These are phyloP conservation scores for Crithidia mellificae DNA, from an alignment of 208 protist species.

Conservation along the genomic window DNA sequence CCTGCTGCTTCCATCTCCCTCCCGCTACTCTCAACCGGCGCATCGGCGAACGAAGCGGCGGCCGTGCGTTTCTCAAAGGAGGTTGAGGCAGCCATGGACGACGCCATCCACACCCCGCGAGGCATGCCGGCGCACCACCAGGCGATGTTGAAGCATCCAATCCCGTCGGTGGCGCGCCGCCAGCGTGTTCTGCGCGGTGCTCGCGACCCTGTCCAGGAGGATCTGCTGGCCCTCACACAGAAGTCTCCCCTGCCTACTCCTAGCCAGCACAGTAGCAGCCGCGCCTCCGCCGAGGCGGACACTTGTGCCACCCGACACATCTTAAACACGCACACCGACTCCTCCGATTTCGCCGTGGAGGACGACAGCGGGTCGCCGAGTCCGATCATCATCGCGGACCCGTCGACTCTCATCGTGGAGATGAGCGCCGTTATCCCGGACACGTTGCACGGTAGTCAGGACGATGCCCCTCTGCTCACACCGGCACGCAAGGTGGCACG, in stretches of 20 bases:
- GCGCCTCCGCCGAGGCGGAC: not conserved
- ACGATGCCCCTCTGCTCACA: not conserved
- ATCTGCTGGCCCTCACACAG: constrained; percentile 13
- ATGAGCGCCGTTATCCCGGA: constrained; percentile 13
- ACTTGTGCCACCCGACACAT: too few species aligned
- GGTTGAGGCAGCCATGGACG: constrained; percentile 34
- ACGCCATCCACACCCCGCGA: not conserved
- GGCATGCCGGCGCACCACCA: not conserved
- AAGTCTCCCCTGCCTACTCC: constrained; percentile 6
- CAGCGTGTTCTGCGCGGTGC: not conserved
- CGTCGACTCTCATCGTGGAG: constrained; percentile 15
- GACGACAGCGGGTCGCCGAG: not conserved
- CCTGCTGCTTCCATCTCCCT: too few species aligned
- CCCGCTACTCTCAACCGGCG: too few species aligned
- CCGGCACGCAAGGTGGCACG: constrained; percentile 3
- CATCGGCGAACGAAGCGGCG: not conserved
- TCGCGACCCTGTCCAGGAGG: constrained; percentile 13
- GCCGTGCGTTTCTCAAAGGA: constrained; percentile 12
- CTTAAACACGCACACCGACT: not conserved
- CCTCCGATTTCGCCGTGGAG: not conserved
- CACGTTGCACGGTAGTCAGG: not conserved
- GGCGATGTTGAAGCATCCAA: constrained; percentile 12
- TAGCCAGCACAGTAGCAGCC: not conserved
- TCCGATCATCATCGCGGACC: constrained; percentile 18
- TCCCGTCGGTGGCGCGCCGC: not conserved